Base-by-base conservation (phyloP, 192 early-diverging fungal species). In the Chytriomyces hyalinus region DNA sequence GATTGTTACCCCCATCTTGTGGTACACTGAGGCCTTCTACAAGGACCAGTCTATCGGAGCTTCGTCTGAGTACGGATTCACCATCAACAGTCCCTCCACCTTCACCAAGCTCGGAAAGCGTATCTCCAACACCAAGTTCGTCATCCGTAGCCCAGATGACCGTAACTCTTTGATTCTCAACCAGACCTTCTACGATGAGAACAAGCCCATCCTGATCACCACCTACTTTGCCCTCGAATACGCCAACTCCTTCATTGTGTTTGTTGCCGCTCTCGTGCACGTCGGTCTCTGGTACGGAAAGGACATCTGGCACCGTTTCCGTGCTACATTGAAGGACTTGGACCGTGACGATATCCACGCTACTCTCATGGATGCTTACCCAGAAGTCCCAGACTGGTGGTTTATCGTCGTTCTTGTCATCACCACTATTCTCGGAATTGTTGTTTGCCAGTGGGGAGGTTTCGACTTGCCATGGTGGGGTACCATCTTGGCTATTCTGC, bases 381-480 rank as follows among this genome's bases (percentile, higher is more conserved):
- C 82, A 6, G 91, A 92, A 51, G 85, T 93, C 13, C 91, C 91
- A 47, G 78, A 83, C 63, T 88, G 82, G 83, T 87, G 85, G 86
- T 93, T 89, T 75, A 60, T 71, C 20, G 51, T 45, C 45, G 65
- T 88, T 48, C 88, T 92, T 68, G 49, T 82, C 51, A 47, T 85
- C 22, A 82, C 77, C 74, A 65, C 82, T 49, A 67, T 68, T 20
- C 57, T 85, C n/a, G 59, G 80, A 26, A 83, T 90, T 6, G 65
- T 79, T n/a, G 65, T 76, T 9, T 70, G 65, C 75, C n/a, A 61
- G 59, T 66, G 11, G 20, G 87, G 84, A 74, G 84, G 83, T 6
- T 86, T 90, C 15, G 82, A 82, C 13, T 84, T 95, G 62, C 91
- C 93, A 13, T 92, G 90, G 91, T 94, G 91, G 89, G 93, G 89